phyloP scores from a whole-genome alignment of 306 rosid genomes.

The Vicia villosa region DNA sequence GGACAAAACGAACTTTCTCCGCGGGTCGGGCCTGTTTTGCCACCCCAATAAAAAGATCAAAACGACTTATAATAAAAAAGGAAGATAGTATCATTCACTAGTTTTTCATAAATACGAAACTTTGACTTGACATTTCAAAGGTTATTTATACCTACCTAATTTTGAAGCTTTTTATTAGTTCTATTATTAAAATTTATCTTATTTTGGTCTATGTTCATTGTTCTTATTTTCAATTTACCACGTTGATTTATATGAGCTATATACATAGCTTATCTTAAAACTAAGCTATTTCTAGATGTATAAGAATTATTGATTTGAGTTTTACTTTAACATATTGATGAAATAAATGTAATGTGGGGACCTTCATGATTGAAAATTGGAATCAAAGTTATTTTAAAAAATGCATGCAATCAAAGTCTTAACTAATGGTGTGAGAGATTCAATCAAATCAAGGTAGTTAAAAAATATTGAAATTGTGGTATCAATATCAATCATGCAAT shows the following conservation, averaged over 20 bases:
- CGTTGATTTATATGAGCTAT: not conserved
- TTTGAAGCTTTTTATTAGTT: slow-evolving; percentile 2
- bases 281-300: slow-evolving; percentile 18
- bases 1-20: no score
- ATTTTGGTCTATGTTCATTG: not conserved
- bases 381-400: not conserved
- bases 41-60: no score
- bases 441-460: slow-evolving; percentile 44
- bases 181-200: not conserved
- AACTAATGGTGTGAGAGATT: slow-evolving; percentile 4
- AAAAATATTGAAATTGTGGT: slow-evolving; percentile 26
- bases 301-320: slow-evolving; percentile 19
- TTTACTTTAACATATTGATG: not conserved
- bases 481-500: slow-evolving; percentile 17
- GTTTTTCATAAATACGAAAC: slow-evolving; percentile 19
- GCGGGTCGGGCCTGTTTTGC: no score
- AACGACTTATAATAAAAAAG: no score
- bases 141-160: slow-evolving; percentile 23
- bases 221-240: slow-evolving; percentile 9
- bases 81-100: not conserved
- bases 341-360: slow-evolving; percentile 35
- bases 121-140: slow-evolving; percentile 24
- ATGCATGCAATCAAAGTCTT: slow-evolving; percentile 1
- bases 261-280: not conserved
- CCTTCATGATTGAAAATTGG: slow-evolving; percentile 33